Conservation (phyloP, 2,329 filamentous ascomycete species). For the Basipetospora chlamydospora region DNA sequence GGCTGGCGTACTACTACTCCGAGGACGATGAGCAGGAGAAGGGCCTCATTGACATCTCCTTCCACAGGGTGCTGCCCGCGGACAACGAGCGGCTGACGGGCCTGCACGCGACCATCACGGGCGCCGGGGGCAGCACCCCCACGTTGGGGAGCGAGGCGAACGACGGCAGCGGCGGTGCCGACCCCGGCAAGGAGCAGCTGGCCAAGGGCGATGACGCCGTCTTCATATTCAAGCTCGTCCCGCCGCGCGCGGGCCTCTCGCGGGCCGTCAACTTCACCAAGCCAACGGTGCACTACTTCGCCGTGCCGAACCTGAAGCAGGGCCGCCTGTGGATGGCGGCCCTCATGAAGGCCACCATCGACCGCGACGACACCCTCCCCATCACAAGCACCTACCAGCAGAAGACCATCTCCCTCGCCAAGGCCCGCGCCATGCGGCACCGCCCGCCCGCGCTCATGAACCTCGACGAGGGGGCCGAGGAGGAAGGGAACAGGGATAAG, state of each 20-base stretch:
- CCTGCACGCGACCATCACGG: slow-evolving; percentile 81
- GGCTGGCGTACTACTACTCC: slow-evolving; percentile 90
- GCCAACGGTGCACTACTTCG: slow-evolving; percentile 94
- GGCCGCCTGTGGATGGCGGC: slow-evolving; percentile 97
- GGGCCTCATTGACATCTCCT: slow-evolving; percentile 93
- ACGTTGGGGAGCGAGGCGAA: slow-evolving; percentile 37
- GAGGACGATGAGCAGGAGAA: slow-evolving; percentile 87
- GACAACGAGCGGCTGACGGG: slow-evolving; percentile 84
- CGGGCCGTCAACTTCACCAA: slow-evolving; percentile 95
- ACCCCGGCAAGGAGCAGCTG: slow-evolving; percentile 9
- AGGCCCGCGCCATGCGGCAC: slow-evolving; percentile 76
- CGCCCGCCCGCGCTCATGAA: slow-evolving; percentile 81
- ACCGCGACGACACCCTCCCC: slow-evolving; percentile 66
- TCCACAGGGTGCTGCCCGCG: slow-evolving; percentile 88
- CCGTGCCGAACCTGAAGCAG: slow-evolving; percentile 76
- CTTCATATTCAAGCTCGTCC: slow-evolving; percentile 97
- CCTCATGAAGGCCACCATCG: slow-evolving; percentile 96
- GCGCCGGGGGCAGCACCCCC: slow-evolving; percentile 54
- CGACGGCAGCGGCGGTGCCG: slow-evolving; percentile 21
- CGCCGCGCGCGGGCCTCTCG: slow-evolving; percentile 73
- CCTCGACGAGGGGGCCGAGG: slow-evolving; percentile 29
- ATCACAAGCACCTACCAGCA: slow-evolving; percentile 91
- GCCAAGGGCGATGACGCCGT: slow-evolving; percentile 52
- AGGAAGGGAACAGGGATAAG: slow-evolving; percentile 12
- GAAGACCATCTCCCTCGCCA: slow-evolving; percentile 84